phyloP scores from a whole-genome alignment of 2,329 filamentous ascomycete genomes.

The Apiospora pterosperma region DNA sequence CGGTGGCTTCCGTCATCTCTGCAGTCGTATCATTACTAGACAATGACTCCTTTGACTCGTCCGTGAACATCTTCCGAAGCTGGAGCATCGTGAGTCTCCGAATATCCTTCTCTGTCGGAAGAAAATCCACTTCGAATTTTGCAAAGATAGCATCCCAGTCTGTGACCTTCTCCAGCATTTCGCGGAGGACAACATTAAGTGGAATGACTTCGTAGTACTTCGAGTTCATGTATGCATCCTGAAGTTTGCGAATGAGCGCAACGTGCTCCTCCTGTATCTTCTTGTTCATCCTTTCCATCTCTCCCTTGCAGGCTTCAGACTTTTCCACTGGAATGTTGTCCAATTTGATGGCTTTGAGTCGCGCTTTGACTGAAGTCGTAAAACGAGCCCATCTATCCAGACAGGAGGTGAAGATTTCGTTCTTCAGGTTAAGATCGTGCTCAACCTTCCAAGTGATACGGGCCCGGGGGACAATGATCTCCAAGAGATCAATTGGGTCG shows the following conservation, averaged over 20 bases:
- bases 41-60: conserved; percentile 77
- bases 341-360: conserved; percentile 84
- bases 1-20: conserved; percentile 53
- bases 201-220: conserved; percentile 97
- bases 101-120: conserved; percentile 95
- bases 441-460: conserved; percentile 98
- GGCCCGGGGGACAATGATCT: conserved; percentile 87
- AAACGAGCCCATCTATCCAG: conserved; percentile 83
- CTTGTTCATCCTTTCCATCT: conserved; percentile 75
- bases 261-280: conserved; percentile 82
- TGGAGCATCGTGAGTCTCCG: conserved; percentile 87
- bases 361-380: conserved; percentile 79
- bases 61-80: conserved; percentile 89
- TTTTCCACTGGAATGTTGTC: conserved; percentile 90
- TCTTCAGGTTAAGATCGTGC: conserved; percentile 87
- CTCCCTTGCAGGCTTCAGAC: conserved; percentile 72
- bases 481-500: conserved; percentile 86
- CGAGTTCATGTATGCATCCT: conserved; percentile 87
- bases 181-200: conserved; percentile 81
- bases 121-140: conserved; percentile 88
- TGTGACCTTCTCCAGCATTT: conserved; percentile 87
- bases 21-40: conserved; percentile 64
- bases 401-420: conserved; percentile 79
- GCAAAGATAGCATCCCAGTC: conserved; percentile 91
- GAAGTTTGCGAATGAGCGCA: conserved; percentile 70